Base-by-base conservation (phyloP, 2,329 filamentous ascomycete species). In the Phyllosticta paracitricarpa region DNA sequence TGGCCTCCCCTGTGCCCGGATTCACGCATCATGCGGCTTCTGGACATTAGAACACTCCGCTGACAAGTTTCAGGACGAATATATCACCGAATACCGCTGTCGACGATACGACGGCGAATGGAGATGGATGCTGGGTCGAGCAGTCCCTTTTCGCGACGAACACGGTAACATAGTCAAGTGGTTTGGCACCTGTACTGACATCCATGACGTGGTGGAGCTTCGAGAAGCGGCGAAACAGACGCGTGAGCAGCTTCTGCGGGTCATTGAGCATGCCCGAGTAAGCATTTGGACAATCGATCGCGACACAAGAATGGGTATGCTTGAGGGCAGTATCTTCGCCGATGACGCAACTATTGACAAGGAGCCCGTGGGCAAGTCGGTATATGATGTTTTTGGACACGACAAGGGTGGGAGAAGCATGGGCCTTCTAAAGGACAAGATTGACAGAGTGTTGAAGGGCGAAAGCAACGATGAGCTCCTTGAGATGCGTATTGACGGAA, bases 151-250 rank as follows among this genome's bases (percentile, higher is more conserved):
- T 67, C 80, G 79, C 51, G 84, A 89, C 63, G 81, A 86, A 54
- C 83, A 82, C 0, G 87, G 87, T 1, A 76, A 81, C 56, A 89
- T 92, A 56, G 79, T 89, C 62, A 90, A 89, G 69, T 92, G 89
- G 89, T 90, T 89, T 67, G 89, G 88, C 17, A 91, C 88, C 1
- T 91, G 86, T 67, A 91, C 89, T 12, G 89, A 93, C 65, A 88
- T 91, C 19, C 86, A 92, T 68, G 88, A 91, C 64, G 80, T 85
- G 53, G 86, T 91, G 2, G 80, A 88, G 68, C 82, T 86, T 14
- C 85, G 87, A 63, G 79, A 87, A 63, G 81, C 81, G 56, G 86
- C 86, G 17, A 84, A 84, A 63, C 80, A 84, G 62, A 87, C 82
- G 19, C 81, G 85, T n/a, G 83, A 87, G 67, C 87, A 91, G 68